These are phyloP conservation scores for Telfairia occidentalis DNA, from an alignment of 331 rosid species.

Conservation along the genomic window DNA sequence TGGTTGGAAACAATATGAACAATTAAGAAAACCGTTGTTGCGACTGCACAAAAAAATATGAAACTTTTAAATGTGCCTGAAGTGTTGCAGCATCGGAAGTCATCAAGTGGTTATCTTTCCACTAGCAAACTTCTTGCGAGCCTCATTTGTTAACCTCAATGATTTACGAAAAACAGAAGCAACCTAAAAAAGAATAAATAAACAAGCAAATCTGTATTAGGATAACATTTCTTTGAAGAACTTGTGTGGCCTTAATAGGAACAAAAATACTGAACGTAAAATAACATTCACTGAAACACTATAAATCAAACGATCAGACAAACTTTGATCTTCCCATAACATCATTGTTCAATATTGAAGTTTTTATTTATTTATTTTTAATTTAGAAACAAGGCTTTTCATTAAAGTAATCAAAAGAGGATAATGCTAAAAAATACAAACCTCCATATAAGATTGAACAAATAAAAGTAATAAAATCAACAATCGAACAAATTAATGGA, in stretches of 20 bases:
- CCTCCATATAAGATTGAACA: too few relatives aligned
- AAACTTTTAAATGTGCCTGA: conserved; percentile 36
- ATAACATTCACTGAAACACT: not conserved
- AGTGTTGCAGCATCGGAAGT: conserved; percentile 90
- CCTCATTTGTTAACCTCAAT: conserved; percentile 92
- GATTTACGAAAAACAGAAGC: conserved; percentile 94
- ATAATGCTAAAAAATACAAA: too few relatives aligned
- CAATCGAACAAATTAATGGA: too few relatives aligned
- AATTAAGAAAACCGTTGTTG: not conserved
- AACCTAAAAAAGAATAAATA: conserved; percentile 33
- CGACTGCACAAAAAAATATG: not conserved
- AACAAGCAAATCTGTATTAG: not conserved
- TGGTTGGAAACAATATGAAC: not conserved
- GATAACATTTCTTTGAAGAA: not conserved
- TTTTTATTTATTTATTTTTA: too few relatives aligned
- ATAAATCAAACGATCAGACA: not conserved
- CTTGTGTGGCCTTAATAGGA: not conserved
- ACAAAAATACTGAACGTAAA: not conserved
- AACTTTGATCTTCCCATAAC: not conserved
- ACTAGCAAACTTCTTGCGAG: conserved; percentile 77
- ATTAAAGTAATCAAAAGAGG: too few relatives aligned
- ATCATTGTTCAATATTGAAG: not conserved
- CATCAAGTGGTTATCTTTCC: conserved; percentile 97
- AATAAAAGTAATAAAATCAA: too few relatives aligned
- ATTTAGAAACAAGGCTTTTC: too few relatives aligned